Percentiles rank a stretch among this genome's conserved stretches.
These are phyloP conservation scores for Apiotrichum brassicae DNA, from an alignment of 1,284 basidiomycete genomes.

Conservation along the genomic window DNA sequence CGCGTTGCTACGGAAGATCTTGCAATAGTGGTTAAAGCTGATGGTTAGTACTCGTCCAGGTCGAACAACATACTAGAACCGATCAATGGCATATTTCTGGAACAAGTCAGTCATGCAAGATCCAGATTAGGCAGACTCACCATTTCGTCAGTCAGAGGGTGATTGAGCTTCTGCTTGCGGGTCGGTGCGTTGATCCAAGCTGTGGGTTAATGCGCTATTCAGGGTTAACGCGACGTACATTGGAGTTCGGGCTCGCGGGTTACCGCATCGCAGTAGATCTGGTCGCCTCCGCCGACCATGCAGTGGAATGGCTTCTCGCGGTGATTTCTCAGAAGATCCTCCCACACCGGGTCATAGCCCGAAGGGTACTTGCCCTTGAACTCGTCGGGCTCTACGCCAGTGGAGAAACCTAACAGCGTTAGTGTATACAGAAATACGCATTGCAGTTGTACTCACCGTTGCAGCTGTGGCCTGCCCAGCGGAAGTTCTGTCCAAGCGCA, in stretches of 20 bases:
- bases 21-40: conserved; percentile 82
- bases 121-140: too few relatives aligned
- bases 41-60: neutral
- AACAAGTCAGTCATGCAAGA: too few relatives aligned
- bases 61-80: conserved; percentile 49
- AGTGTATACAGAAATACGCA: too few relatives aligned
- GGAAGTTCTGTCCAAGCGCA: conserved; percentile 73
- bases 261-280: conserved; percentile 50
- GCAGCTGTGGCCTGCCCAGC: conserved; percentile 70
- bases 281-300: conserved; percentile 48
- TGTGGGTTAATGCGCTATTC: conserved; percentile 40
- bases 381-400: conserved; percentile 47
- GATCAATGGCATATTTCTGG: conserved; percentile 63
- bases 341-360: conserved; percentile 85
- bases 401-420: conserved; percentile 48
- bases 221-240: conserved; percentile 15
- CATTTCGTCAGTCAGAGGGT: conserved; percentile 67
- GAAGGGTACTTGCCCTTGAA: conserved; percentile 53
- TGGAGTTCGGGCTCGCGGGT: conserved; percentile 50
- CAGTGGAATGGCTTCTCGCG: conserved; percentile 74
- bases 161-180: conserved; percentile 58
- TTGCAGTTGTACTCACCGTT: conserved; percentile 44
- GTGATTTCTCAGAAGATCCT: conserved; percentile 78
- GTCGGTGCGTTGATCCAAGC: conserved; percentile 71
- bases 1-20: conserved; percentile 75